Evolutionary conservation across 1,139 yeast species (phyloP).

Genomic region (Zygotorulaspora mrakii): DNA sequence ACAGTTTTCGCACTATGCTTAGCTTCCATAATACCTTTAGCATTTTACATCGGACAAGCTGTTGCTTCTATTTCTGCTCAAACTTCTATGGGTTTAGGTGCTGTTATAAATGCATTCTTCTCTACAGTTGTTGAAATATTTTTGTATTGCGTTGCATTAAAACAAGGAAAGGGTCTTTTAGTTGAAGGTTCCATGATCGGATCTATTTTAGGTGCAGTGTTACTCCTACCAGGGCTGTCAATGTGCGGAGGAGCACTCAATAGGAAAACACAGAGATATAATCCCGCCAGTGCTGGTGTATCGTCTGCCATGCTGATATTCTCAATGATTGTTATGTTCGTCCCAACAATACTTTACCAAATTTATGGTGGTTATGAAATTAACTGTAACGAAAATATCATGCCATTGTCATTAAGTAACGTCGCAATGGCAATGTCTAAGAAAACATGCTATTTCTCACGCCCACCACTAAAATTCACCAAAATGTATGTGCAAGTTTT

Average conservation of each 20-base stretch:
- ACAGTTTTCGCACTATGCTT: constrained; percentile 69
- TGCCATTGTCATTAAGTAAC: constrained; percentile 39
- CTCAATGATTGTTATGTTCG: constrained; percentile 87
- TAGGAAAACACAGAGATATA: constrained; percentile 89
- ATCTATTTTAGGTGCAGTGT: constrained; percentile 86
- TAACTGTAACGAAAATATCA: constrained; percentile 46
- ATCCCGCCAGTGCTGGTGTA: constrained; percentile 95
- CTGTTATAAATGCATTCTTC: constrained; percentile 95
- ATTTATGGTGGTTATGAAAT: constrained; percentile 87
- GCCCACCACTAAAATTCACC: constrained; percentile 67
- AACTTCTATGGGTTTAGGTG: constrained; percentile 99
- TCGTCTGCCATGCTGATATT: constrained; percentile 91
- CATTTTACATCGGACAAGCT: constrained; percentile 97
- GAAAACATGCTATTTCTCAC: constrained; percentile 71
- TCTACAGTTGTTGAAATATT: constrained; percentile 93
- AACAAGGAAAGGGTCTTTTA: constrained; percentile 77
- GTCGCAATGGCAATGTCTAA: constrained; percentile 18
- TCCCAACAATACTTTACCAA: constrained; percentile 88
- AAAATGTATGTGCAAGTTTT: constrained; percentile 59
- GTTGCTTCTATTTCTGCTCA: constrained; percentile 98
- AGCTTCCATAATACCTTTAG: constrained; percentile 84
- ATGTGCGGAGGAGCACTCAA: constrained; percentile 96
- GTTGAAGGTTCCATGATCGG: constrained; percentile 99
- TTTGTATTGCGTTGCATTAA: constrained; percentile 84
- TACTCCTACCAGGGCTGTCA: constrained; percentile 86